Percentiles rank a stretch among this genome's conserved stretches.
Evolutionary conservation across 129 eudicot genomes (phyloP).

Genomic region (Logfia minima): DNA sequence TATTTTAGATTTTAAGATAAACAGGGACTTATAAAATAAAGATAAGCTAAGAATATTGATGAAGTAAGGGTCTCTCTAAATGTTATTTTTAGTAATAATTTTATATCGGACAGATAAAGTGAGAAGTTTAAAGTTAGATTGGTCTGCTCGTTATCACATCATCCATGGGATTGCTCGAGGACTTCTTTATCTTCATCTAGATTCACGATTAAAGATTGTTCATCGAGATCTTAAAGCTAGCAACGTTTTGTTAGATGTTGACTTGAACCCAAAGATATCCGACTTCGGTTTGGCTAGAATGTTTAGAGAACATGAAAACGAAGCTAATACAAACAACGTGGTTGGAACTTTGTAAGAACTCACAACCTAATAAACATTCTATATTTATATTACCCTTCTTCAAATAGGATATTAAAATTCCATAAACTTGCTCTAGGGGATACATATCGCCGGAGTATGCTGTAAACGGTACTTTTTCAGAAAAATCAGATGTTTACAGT

Average conservation of each 20-base stretch:
- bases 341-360: constrained; percentile 48
- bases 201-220: constrained; percentile 13
- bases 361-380: not conserved
- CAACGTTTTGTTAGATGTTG: constrained; percentile 25
- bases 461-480: constrained; percentile 9
- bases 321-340: constrained; percentile 23
- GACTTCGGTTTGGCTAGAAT: constrained; percentile 48
- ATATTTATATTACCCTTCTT: not conserved
- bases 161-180: constrained; percentile 30
- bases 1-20: no score
- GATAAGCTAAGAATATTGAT: no score
- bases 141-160: not conserved
- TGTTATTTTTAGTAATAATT: no score
- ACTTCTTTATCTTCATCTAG: constrained; percentile 27
- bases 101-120: not conserved
- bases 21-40: no score
- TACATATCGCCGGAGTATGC: constrained; percentile 27
- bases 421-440: not conserved
- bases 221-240: constrained; percentile 35
- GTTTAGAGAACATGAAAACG: constrained; percentile 34
- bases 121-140: not conserved
- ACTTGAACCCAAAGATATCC: constrained; percentile 39
- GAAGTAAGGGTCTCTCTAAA: no score
- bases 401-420: not conserved
- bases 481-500: constrained; percentile 23